Base-by-base conservation (phyloP, 202 grass and related monocot species). In the Saccharum hybrid region DNA sequence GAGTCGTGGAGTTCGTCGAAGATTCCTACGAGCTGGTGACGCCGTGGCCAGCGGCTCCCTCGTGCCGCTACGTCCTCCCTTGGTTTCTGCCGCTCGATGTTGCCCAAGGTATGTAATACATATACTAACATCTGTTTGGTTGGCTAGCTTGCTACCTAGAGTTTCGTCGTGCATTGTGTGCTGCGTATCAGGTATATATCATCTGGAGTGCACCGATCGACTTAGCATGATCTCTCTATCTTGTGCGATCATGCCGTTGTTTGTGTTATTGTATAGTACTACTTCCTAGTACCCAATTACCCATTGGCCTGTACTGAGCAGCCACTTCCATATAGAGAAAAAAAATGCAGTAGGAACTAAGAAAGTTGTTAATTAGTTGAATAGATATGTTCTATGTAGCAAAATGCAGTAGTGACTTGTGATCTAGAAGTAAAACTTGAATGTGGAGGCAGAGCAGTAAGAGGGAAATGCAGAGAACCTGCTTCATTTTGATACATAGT, bases 31-130 rank as follows among this genome's bases (percentile, higher is more conserved):
- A 79, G 6, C 41, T 66, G 75, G 40, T 33, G 40, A 48, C 19
- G 30, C 77, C 62, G n/a, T 51, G 42, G 63, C 30, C 43, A 26
- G 63, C 10, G 19, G 6, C 30, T 21, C 18, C 45, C 31, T 54
- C 45, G 19, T 38, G 77, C 77, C 77, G 63, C 63, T 54, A 39
- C 63, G 19, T 80, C 64, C 63, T 80, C 19, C 18, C 63, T 56
- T 80, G 43, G 63, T 14, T 3, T 7, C 8, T 68, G 42, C 61
- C 41, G 12, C 41, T 1, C 9, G 0, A 19, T 8, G 22, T n/a
- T 78, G 30, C 49, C 71, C 15, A 74, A 74, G 71, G 66, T 68
- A 38, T 28, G 28, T 28, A 28, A 28, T 7, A 19, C 23, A 45
- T 4, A 10, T 37, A 37, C 71, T 7, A 34, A 22, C 31, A 40